Conservation (phyloP, 208 protist genomes). For the Lotmaria passim region DNA sequence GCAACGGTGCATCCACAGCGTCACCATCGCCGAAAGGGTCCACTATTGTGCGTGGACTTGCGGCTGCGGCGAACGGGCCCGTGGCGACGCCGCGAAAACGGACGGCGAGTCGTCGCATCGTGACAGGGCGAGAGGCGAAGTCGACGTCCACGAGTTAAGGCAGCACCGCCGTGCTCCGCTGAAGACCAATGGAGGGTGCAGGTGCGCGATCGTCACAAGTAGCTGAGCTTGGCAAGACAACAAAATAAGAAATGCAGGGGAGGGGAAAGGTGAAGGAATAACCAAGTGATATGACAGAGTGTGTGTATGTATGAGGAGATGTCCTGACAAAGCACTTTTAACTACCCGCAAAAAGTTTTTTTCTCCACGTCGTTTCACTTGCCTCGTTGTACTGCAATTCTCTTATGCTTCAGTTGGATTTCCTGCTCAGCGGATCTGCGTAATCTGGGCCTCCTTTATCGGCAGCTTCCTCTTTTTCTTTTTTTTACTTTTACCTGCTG, state of each 20-base stretch:
- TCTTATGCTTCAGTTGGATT: no score
- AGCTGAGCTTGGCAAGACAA: no score
- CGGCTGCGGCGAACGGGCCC: neutral
- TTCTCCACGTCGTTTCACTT: neutral
- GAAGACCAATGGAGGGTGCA: neutral
- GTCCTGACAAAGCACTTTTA: neutral
- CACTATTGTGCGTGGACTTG: conserved; percentile 5
- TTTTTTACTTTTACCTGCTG: neutral
- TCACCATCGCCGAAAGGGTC: neutral
- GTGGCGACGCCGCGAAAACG: conserved; percentile 1
- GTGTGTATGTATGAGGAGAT: neutral
- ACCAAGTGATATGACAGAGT: neutral
- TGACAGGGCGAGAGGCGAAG: conserved; percentile 10
- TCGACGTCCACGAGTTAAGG: neutral
- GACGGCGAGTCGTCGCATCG: conserved; percentile 11
- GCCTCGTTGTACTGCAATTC: conserved; percentile 22
- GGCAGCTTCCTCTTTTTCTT: conserved; percentile 16
- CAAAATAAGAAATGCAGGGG: neutral
- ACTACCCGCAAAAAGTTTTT: no score
- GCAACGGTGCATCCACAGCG: neutral
- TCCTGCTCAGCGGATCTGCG: no score
- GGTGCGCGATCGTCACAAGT: no score
- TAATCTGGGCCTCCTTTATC: neutral
- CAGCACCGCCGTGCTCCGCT: conserved; percentile 9
- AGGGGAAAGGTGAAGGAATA: neutral